A percentile compares a stretch with the other conserved stretches of the same genome.
These are phyloP conservation scores for Malus hybrid DNA, from an alignment of 331 rosid genomes.

Conservation along the genomic window DNA sequence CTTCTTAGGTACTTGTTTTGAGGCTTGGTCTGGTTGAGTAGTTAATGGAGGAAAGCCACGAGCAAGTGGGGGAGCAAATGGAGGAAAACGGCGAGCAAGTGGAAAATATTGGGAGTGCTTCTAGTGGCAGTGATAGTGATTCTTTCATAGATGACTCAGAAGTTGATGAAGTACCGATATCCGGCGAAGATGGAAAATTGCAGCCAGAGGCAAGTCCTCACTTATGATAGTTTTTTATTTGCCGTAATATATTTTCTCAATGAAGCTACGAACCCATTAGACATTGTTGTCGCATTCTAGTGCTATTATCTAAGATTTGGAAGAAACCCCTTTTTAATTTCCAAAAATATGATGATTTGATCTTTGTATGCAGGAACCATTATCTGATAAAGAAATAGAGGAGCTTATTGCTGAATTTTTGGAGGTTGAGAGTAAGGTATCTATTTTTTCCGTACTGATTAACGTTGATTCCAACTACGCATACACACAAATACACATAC, in stretches of 20 bases:
- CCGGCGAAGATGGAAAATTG: conserved; percentile 48
- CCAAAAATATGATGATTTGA: neutral
- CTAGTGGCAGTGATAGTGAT: conserved; percentile 28
- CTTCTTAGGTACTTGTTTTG: neutral
- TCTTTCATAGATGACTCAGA: conserved; percentile 64
- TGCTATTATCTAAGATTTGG: neutral
- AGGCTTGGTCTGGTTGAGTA: neutral
- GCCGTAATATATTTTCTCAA: neutral
- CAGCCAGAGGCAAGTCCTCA: conserved; percentile 51
- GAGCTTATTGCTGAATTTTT: conserved; percentile 76
- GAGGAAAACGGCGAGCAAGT: conserved; percentile 19
- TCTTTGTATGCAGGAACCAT: conserved; percentile 59
- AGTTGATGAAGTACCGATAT: conserved; percentile 46
- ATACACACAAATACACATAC: neutral
- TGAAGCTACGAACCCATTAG: neutral
- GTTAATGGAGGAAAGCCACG: neutral
- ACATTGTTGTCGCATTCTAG: neutral
- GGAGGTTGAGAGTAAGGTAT: conserved; percentile 96
- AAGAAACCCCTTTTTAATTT: neutral
- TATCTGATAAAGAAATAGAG: conserved; percentile 69
- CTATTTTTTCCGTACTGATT: neutral
- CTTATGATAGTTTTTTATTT: neutral
- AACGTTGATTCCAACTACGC: neutral
- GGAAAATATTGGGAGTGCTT: conserved; percentile 49
- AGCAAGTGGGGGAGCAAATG: conserved; percentile 27